Percentiles rank a stretch among this genome's conserved stretches.
Conservation (phyloP, 148 eudicot genomes). For the Rhododendron ovatum region DNA sequence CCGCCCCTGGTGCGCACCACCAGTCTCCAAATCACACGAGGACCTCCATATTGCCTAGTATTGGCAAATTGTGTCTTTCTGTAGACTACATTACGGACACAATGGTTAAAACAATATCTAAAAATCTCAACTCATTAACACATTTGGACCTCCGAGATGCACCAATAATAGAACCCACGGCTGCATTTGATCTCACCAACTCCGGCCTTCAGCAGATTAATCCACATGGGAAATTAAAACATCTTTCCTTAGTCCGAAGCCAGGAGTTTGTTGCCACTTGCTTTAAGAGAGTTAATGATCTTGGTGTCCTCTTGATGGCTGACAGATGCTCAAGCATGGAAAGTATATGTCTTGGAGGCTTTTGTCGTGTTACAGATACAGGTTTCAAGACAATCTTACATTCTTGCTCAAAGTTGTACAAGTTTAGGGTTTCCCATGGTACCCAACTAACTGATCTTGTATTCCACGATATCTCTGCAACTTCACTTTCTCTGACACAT, state of each 20-base stretch:
- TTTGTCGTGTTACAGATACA: constrained; percentile 88
- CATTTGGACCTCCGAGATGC: constrained; percentile 94
- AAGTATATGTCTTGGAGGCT: constrained; percentile 93
- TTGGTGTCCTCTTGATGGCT: constrained; percentile 86
- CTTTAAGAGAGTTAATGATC: constrained; percentile 88
- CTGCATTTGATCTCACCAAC: constrained; percentile 78
- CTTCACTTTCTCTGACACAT: constrained; percentile 73
- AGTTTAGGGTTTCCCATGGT: constrained; percentile 72
- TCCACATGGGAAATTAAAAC: constrained; percentile 73
- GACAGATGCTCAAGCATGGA: constrained; percentile 78
- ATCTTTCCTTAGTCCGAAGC: constrained; percentile 80
- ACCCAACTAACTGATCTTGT: constrained; percentile 83
- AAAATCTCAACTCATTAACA: constrained; percentile 49
- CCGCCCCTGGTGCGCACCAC: constrained; percentile 48
- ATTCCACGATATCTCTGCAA: constrained; percentile 82
- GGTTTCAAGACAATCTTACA: constrained; percentile 17
- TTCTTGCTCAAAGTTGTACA: constrained; percentile 65
- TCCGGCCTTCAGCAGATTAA: constrained; percentile 81
- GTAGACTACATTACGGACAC: constrained; percentile 93
- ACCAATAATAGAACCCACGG: constrained; percentile 81
- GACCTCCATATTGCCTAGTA: constrained; percentile 52
- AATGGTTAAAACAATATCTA: constrained; percentile 70
- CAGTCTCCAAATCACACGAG: constrained; percentile 33
- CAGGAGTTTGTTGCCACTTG: constrained; percentile 69
- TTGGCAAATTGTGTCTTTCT: constrained; percentile 70